Evolutionary conservation across 2,329 filamentous ascomycete genomes (phyloP), one percentile per base, ranked within the genome.

Genomic region (Pestalotiopsis fici): DNA sequence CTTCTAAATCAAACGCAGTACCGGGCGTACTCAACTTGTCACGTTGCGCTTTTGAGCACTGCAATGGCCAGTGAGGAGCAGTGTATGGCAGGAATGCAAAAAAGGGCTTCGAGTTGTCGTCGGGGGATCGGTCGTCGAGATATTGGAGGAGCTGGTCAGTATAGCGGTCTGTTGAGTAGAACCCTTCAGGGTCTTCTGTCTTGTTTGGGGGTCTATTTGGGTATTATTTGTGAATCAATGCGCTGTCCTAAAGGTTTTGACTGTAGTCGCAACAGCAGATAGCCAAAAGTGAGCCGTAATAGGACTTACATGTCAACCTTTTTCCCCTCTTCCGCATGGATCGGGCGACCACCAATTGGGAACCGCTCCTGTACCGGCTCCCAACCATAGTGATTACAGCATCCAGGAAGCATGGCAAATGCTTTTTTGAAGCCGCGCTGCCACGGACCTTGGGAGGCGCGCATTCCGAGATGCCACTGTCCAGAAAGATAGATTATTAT

Each of bases 1-100:
- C n/a, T n/a, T n/a, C n/a, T n/a, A n/a, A n/a, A n/a, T n/a, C n/a
- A n/a, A n/a, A n/a, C n/a, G n/a, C 18, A n/a, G 18, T 23, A 13
- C 47, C 7, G 47, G 47, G 1, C 18, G 21, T 54, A 54, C 47
- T 54, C 47, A 54, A 54, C 56, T 59, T 59, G 56, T 82, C 79
- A 56, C 87, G 83, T 65, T 85, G 84, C 68, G 88, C 83, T 63
- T 80, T 76, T 0, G 87, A 87, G 0, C 87, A 87, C 71, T 90
- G 88, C 6, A 90, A 77, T 1, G 88, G 88, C 88, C 88, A 90
- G 70, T 90, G 88, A 1, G 88, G 88, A 0, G 88, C 88, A 0
- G 87, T 88, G 74, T 89, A 90, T 1, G 88, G 87, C 2, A 88
- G 79, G 73, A 89, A 90, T 1, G 79, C 87, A 71, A 90, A 90